Percentiles rank a stretch among this genome's conserved stretches.
Conservation (phyloP, 257 asterid species). For the Cordia subcordata region DNA sequence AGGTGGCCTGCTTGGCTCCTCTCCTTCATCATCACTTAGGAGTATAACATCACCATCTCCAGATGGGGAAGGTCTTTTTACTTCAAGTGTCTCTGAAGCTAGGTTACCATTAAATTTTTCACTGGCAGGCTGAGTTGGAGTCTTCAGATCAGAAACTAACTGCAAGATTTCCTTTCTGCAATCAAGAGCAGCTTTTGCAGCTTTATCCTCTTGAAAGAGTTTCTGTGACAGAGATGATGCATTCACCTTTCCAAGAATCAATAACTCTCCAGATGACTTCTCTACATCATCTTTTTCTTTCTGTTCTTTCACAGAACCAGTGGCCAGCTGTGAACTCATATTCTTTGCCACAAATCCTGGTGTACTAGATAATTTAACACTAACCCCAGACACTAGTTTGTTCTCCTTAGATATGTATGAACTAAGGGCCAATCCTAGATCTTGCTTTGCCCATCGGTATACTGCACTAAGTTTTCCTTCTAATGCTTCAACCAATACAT, state of each 20-base stretch:
- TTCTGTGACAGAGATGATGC: not conserved
- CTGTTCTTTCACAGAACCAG: not conserved
- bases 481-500: slow-evolving; percentile 72
- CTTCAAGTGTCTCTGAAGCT: not conserved
- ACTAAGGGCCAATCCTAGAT: slow-evolving; percentile 77
- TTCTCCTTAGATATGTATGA: slow-evolving; percentile 61
- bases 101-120: not conserved
- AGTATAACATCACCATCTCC: slow-evolving; percentile 3
- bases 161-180: not conserved
- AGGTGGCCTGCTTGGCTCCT: not conserved
- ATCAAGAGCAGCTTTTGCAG: not conserved
- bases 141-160: not conserved
- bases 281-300: not conserved
- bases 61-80: not conserved
- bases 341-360: not conserved
- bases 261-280: not conserved
- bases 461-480: slow-evolving; percentile 87
- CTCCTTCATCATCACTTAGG: slow-evolving; percentile 8
- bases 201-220: not conserved
- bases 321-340: not conserved
- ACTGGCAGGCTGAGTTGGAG: not conserved
- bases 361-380: not conserved
- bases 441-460: slow-evolving; percentile 85
- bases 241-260: not conserved
- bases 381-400: slow-evolving; percentile 25